phyloP scores from a whole-genome alignment of 2,329 filamentous ascomycete genomes.

The Alternaria ventricosa region DNA sequence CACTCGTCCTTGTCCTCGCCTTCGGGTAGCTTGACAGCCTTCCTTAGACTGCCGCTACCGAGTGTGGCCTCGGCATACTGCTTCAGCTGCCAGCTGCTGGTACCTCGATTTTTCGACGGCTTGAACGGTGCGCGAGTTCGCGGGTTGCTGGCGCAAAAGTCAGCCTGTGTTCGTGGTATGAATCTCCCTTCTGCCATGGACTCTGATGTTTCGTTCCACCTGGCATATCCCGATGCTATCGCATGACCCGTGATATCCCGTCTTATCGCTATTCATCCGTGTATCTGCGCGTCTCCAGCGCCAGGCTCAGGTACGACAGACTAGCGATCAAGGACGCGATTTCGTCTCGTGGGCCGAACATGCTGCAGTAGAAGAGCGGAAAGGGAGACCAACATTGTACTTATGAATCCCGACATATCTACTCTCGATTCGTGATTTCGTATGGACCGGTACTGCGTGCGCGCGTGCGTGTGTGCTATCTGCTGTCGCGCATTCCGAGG shows the following conservation, averaged over 20 bases:
- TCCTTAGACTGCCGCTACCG: slow-evolving; percentile 90
- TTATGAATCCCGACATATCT: slow-evolving; percentile 71
- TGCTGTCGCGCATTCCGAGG: slow-evolving; percentile 38
- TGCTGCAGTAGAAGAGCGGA: background rate
- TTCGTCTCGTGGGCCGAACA: background rate
- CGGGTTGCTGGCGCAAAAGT: slow-evolving; percentile 70
- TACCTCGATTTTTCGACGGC: slow-evolving; percentile 85
- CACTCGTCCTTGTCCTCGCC: slow-evolving; percentile 98
- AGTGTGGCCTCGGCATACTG: slow-evolving; percentile 98
- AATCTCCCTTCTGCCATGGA: background rate
- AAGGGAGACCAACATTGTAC: slow-evolving; percentile 72
- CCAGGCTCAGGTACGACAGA: background rate
- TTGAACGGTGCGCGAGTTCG: slow-evolving; percentile 91
- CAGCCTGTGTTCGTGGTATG: slow-evolving; percentile 38
- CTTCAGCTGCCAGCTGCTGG: slow-evolving; percentile 88
- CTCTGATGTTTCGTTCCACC: background rate
- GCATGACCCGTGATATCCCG: background rate
- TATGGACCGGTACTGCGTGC: slow-evolving; percentile 16
- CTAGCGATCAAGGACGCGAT: background rate
- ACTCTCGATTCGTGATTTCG: slow-evolving; percentile 13
- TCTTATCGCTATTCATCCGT: background rate
- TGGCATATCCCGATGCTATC: background rate
- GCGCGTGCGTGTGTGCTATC: slow-evolving; percentile 19
- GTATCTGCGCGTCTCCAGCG: background rate
- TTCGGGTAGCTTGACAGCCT: slow-evolving; percentile 95